Evolutionary conservation across 768 basidiomycete species (phyloP).

Genomic region (Tubosaeta brunneosetosa): DNA sequence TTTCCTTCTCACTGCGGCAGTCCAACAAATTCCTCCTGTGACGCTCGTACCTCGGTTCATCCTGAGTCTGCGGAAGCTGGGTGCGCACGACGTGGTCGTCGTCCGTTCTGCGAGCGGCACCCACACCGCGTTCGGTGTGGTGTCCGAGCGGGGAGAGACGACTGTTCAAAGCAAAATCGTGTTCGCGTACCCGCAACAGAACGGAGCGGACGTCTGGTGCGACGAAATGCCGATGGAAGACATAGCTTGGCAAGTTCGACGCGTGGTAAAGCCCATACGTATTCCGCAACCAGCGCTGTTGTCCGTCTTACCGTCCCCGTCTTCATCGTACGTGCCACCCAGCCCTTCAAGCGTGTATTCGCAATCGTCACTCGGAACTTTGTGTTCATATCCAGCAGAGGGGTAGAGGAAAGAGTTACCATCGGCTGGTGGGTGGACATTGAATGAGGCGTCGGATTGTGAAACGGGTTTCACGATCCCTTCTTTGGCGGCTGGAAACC

Average conservation of each 20-base stretch:
- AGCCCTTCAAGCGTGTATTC: conserved; percentile 16
- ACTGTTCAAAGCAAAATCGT: not conserved
- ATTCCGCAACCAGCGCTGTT: conserved; percentile 12
- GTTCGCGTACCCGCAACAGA: not conserved
- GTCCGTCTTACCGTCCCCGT: conserved; percentile 25
- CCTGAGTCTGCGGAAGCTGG: not conserved
- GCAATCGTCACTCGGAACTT: conserved; percentile 16
- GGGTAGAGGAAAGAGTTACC: conserved; percentile 8
- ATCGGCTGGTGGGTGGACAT: too few relatives aligned
- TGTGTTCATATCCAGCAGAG: conserved; percentile 23
- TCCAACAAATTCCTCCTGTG: not conserved
- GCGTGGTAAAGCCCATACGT: not conserved
- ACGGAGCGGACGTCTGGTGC: not conserved
- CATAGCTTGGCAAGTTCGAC: not conserved
- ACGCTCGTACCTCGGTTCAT: conserved; percentile 1
- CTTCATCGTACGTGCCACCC: conserved; percentile 25
- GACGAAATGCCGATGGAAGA: not conserved
- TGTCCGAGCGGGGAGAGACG: too few relatives aligned
- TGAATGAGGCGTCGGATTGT: too few relatives aligned
- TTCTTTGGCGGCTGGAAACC: too few relatives aligned
- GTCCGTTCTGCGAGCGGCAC: not conserved
- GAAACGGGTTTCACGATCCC: too few relatives aligned
- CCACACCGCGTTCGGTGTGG: not conserved
- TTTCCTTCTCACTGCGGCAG: not conserved
- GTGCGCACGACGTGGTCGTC: not conserved